Conservation (phyloP, 371 early-diverging fungal species). For the Umbelopsis sp. region DNA sequence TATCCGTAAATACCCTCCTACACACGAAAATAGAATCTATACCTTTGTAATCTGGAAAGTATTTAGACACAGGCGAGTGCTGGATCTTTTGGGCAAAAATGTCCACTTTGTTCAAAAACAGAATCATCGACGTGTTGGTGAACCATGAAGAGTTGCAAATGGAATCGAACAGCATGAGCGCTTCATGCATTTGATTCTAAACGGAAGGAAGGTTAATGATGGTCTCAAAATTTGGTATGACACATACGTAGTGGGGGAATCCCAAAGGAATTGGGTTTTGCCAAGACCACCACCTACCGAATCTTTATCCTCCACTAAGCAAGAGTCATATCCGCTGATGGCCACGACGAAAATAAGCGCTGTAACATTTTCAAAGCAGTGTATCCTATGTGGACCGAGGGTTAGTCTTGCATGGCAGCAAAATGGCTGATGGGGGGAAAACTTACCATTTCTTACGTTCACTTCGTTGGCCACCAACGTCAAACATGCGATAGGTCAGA, state of each 20-base stretch:
- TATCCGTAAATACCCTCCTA: neutral
- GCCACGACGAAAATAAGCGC: constrained; percentile 89
- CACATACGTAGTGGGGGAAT: too few relatives aligned
- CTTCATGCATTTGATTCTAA: constrained; percentile 76
- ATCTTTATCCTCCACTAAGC: constrained; percentile 86
- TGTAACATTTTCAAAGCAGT: constrained; percentile 90
- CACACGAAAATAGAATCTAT: neutral
- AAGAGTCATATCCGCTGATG: constrained; percentile 89
- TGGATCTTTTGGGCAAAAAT: constrained; percentile 85
- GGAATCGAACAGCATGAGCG: constrained; percentile 87
- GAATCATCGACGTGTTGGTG: constrained; percentile 85
- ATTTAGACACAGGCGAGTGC: constrained; percentile 71
- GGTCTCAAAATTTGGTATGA: too few relatives aligned
- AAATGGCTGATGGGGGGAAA: neutral
- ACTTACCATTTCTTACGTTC: constrained; percentile 86
- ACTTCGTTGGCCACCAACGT: constrained; percentile 90
- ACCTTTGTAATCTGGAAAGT: constrained; percentile 88
- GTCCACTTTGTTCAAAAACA: constrained; percentile 96
- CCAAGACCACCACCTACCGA: constrained; percentile 57
- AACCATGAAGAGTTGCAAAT: constrained; percentile 96
- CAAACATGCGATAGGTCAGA: constrained; percentile 82
- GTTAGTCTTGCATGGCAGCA: neutral
- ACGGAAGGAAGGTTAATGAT: neutral
- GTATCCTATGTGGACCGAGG: constrained; percentile 42
- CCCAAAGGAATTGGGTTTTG: neutral